phyloP scores from a whole-genome alignment of 495 filamentous ascomycete species.

The Glutinoglossum americanum region DNA sequence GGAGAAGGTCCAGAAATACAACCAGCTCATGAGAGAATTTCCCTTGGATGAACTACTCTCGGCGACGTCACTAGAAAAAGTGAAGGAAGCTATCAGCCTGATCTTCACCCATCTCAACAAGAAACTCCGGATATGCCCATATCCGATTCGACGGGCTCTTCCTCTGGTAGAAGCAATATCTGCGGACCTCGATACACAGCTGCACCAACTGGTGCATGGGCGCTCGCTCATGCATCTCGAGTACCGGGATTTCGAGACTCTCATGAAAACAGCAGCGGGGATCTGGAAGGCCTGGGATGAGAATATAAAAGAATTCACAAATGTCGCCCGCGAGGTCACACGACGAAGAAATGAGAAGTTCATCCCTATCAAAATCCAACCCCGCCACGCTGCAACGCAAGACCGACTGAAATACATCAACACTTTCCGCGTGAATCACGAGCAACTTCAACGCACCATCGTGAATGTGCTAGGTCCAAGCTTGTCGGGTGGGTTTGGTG shows the following conservation, averaged over 20 bases:
- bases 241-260: conserved; percentile 65
- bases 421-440: conserved; percentile 86
- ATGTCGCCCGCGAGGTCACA: conserved; percentile 83
- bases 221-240: conserved; percentile 77
- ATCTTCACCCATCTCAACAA: conserved; percentile 92
- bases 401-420: conserved; percentile 79
- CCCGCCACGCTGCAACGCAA: conserved; percentile 68
- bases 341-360: conserved; percentile 85
- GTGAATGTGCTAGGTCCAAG: conserved; percentile 62
- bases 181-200: conserved; percentile 63
- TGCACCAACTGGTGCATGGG: conserved; percentile 70
- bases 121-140: conserved; percentile 84
- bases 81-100: conserved; percentile 67
- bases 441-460: conserved; percentile 90
- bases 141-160: conserved; percentile 77
- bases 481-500: conserved; percentile 23
- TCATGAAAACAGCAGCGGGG: conserved; percentile 61
- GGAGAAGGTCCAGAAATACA: conserved; percentile 93
- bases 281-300: conserved; percentile 92
- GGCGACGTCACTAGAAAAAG: conserved; percentile 69
- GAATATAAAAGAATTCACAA: conserved; percentile 89
- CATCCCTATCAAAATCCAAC: conserved; percentile 86
- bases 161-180: conserved; percentile 98
- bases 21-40: conserved; percentile 95
- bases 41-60: conserved; percentile 86